Evolutionary conservation across 2,329 filamentous ascomycete species (phyloP), one percentile per base, ranked within the genome.

Genomic region (Chrysoporthe austroafricana): DNA sequence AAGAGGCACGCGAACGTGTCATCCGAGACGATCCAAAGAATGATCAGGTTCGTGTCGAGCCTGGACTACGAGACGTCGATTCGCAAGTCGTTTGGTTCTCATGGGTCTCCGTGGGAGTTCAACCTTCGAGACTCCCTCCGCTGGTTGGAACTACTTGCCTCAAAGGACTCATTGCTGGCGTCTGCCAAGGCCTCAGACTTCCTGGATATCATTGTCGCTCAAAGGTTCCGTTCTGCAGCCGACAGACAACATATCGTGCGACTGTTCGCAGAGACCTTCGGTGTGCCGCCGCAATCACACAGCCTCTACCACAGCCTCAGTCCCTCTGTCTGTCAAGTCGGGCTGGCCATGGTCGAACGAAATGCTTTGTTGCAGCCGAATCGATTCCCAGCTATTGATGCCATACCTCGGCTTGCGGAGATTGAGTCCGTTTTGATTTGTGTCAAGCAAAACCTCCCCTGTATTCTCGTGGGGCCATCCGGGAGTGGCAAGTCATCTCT

Each of bases 21-120:
- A 0, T 73, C 80, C 0, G 80, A 86, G 1, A 86, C 88, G 42
- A 86, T 94, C 26, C 81, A 84, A 36, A 87, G 85, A 52, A 82
- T 97, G 63, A 94, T 97, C 43, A 81, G 83, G 34, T 96, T 97
- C 74, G 90, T 97, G n/a, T 90, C 90, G 1, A 82, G 84, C n/a
- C 82, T 98, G 11, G 93, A 97, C 70, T 83, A 87, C 42, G 87
- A 91, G 46, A 88, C 96, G 36, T 83, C 89, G 4, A 82, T 85
- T 39, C 80, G 85, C 63, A 85, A 83, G 69, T 78, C 81, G 0
- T 90, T 90, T 72, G 88, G 88, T 2, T 80, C 83, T 0, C 86
- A 88, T 71, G 88, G 88, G 16, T 92, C 91, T 7, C 96, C 96
- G 1, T 99, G 94, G 96, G 96, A 97, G 75, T 96, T 97, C 77